Conservation (phyloP, 495 filamentous ascomycete species). For the Neurospora sp. region DNA sequence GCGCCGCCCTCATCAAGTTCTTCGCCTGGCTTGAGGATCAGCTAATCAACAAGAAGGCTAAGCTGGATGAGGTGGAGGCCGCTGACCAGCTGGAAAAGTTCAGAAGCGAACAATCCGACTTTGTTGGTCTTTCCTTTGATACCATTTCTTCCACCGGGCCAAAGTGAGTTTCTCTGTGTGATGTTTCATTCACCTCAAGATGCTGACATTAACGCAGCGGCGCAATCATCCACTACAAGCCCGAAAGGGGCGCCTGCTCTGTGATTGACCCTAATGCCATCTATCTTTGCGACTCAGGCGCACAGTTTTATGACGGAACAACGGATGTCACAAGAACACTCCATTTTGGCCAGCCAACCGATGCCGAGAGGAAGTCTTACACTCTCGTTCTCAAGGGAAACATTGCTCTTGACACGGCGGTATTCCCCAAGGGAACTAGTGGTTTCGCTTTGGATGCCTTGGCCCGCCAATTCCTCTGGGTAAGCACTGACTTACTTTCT, state of each 20-base stretch:
- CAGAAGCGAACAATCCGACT: conserved; percentile 69
- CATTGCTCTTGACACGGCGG: conserved; percentile 74
- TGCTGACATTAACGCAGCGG: conserved; percentile 35
- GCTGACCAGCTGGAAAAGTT: conserved; percentile 84
- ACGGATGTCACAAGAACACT: conserved; percentile 93
- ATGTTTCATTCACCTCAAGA: background rate
- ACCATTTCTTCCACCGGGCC: conserved; percentile 93
- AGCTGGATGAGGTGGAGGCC: conserved; percentile 78
- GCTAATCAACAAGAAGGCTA: conserved; percentile 59
- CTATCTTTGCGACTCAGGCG: conserved; percentile 95
- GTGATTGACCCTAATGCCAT: conserved; percentile 77
- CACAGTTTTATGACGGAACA: conserved; percentile 90
- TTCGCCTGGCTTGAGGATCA: conserved; percentile 97
- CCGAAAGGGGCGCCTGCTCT: conserved; percentile 71
- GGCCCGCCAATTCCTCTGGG: conserved; percentile 89
- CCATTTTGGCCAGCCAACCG: conserved; percentile 80
- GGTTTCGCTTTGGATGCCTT: conserved; percentile 86
- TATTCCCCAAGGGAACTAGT: conserved; percentile 92
- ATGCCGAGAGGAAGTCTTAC: conserved; percentile 82
- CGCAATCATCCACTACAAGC: conserved; percentile 96
- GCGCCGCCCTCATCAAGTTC: conserved; percentile 82
- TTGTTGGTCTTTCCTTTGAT: conserved; percentile 86
- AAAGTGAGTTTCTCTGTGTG: conserved; percentile 41
- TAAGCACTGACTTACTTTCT: conserved; percentile 18
- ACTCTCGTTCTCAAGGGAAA: conserved; percentile 96